Evolutionary conservation across 2,329 filamentous ascomycete species (phyloP).

Genomic region (Coleophoma cylindrospora): DNA sequence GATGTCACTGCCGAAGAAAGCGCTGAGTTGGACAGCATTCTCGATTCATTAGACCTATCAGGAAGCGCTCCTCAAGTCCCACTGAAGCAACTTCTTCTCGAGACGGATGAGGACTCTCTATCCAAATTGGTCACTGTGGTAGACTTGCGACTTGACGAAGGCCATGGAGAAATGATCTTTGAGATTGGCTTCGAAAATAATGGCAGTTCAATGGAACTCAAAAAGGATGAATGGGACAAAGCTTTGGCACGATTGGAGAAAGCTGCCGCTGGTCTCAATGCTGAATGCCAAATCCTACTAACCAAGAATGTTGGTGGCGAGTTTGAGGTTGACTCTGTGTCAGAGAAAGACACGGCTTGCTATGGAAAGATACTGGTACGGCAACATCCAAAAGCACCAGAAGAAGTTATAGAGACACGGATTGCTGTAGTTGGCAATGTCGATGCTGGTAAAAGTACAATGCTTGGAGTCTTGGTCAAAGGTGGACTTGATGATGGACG

Average conservation of each 20-base stretch:
- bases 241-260: slow-evolving; percentile 62
- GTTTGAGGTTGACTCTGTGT: slow-evolving; percentile 60
- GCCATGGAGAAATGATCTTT: slow-evolving; percentile 84
- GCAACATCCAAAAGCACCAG: slow-evolving; percentile 64
- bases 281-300: slow-evolving; percentile 76
- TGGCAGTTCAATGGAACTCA: slow-evolving; percentile 78
- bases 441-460: slow-evolving; percentile 93
- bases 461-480: slow-evolving; percentile 93
- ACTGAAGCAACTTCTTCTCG: slow-evolving; percentile 73
- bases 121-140: slow-evolving; percentile 62
- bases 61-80: slow-evolving; percentile 65
- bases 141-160: slow-evolving; percentile 68
- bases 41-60: slow-evolving; percentile 70
- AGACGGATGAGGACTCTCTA: slow-evolving; percentile 53
- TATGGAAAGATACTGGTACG: slow-evolving; percentile 86
- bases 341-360: slow-evolving; percentile 59
- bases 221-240: slow-evolving; percentile 66
- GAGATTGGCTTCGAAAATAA: slow-evolving; percentile 90
- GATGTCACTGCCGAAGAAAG: slow-evolving; percentile 51
- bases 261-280: slow-evolving; percentile 59
- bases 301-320: slow-evolving; percentile 86
- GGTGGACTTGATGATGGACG: slow-evolving; percentile 91
- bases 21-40: slow-evolving; percentile 77
- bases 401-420: slow-evolving; percentile 90
- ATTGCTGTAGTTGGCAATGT: slow-evolving; percentile 98